Evolutionary conservation across 2,329 filamentous ascomycete genomes (phyloP), one percentile per base, ranked within the genome.

Genomic region (Hirsutella minnesotensis): DNA sequence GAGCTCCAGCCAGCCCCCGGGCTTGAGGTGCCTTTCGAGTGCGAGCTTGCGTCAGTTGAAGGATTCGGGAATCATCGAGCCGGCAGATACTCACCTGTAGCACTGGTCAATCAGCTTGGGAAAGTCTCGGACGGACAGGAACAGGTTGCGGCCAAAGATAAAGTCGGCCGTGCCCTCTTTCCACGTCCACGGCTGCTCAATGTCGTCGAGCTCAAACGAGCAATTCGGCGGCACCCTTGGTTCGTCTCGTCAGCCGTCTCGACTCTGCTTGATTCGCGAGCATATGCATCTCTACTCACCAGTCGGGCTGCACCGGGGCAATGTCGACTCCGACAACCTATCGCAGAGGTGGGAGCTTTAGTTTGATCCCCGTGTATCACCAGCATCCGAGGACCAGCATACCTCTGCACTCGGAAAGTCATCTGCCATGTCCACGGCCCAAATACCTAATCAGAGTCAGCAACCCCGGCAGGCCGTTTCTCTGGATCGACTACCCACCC

Each of bases 391-490:
- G n/a, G n/a, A n/a, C n/a, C n/a, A 27, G 12, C 31, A 8, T 9
- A 53, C 51, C 46, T 52, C 37, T 35, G 52, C 51, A 10, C 48
- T 44, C 4, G 52, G 49, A 40, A 42, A 53, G 10, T 49, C 45
- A 68, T 13, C 72, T 64, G 35, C 70, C 68, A 59, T 47, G 33
- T 61, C 58, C 9, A 59, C 58, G 18, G 50, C 52, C 58, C 58
- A 61, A 40, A 59, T 58, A 9, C 58, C 55, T 54, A 37, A 33
- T 13, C 5, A 33, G 5, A 16, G n/a, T 16, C n/a, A 16, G 31
- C 35, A 13, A 18, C 27, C 27, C n/a, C n/a, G n/a, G n/a, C n/a
- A n/a, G n/a, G n/a, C n/a, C n/a, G n/a, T n/a, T n/a, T n/a, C n/a
- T n/a, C n/a, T n/a, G n/a, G n/a, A n/a, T 35, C 18, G 18, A n/a